Evolutionary conservation across 805 yeast species (phyloP).

Genomic region (Schwanniomyces pseudopolymorphus): DNA sequence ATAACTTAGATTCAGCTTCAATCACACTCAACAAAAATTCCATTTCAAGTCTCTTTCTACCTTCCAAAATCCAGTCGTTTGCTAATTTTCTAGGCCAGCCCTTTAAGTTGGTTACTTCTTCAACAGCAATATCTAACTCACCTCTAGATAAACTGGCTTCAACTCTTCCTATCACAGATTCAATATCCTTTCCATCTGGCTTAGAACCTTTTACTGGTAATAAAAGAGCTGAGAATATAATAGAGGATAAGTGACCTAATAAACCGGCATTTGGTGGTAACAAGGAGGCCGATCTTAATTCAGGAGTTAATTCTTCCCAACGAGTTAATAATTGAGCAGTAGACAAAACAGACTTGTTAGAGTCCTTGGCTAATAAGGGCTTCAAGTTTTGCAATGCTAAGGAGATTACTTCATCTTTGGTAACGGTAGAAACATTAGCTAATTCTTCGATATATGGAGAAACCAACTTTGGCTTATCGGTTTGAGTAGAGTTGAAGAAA

Average conservation of each 20-base stretch:
- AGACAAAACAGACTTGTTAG: slow-evolving; percentile 60
- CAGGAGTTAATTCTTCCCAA: slow-evolving; percentile 79
- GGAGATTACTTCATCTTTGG: slow-evolving; percentile 34
- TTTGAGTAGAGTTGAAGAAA: slow-evolving; percentile 20
- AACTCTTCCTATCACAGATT: slow-evolving; percentile 84
- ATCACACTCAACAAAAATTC: slow-evolving; percentile 73
- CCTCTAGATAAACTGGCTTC: slow-evolving; percentile 71
- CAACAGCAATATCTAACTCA: slow-evolving; percentile 83
- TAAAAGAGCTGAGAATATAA: slow-evolving; percentile 70
- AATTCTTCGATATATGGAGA: slow-evolving; percentile 40
- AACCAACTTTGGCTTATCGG: slow-evolving; percentile 25
- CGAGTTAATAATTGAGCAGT: slow-evolving; percentile 75
- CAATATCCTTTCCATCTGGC: slow-evolving; percentile 81
- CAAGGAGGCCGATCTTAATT: slow-evolving; percentile 83
- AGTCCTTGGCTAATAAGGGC: slow-evolving; percentile 34
- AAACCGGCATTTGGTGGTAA: slow-evolving; percentile 96
- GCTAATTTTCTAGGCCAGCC: slow-evolving; percentile 94
- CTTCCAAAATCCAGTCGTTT: slow-evolving; percentile 86
- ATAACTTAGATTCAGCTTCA: slow-evolving; percentile 58
- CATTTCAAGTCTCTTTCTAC: slow-evolving; percentile 85
- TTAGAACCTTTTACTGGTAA: slow-evolving; percentile 72
- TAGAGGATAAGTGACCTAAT: slow-evolving; percentile 84
- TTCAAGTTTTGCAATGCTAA: slow-evolving; percentile 34
- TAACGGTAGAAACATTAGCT: slow-evolving; percentile 15
- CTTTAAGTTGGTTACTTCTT: slow-evolving; percentile 82